These are phyloP conservation scores for Acacia concinna DNA, from an alignment of 331 rosid species.

Conservation along the genomic window DNA sequence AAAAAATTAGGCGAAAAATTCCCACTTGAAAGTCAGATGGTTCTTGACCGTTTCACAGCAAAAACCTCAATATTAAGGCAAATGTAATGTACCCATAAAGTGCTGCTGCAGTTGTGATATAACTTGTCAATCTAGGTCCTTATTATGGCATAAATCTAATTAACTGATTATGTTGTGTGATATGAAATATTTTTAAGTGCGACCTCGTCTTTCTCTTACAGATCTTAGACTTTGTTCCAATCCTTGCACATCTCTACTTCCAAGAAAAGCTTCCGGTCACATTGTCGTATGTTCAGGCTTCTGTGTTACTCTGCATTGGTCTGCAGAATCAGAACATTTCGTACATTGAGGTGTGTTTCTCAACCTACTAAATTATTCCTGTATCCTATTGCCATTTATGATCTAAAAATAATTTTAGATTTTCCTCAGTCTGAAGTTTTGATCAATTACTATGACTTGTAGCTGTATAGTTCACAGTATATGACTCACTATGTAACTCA, in stretches of 20 bases:
- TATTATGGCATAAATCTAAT: background rate
- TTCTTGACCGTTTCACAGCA: slow-evolving; percentile 1
- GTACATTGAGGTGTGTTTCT: slow-evolving; percentile 69
- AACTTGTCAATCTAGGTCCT: background rate
- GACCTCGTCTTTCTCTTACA: slow-evolving; percentile 38
- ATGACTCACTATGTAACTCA: background rate
- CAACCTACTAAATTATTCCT: slow-evolving; percentile 13
- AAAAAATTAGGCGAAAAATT: background rate
- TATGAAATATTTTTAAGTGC: slow-evolving; percentile 1
- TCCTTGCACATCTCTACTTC: slow-evolving; percentile 66
- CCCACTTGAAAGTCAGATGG: background rate
- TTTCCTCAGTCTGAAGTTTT: background rate
- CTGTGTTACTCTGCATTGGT: slow-evolving; percentile 90
- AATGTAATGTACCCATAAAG: background rate
- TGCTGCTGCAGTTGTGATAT: slow-evolving; percentile 6
- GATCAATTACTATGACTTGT: background rate
- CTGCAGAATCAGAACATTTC: slow-evolving; percentile 69
- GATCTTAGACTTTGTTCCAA: slow-evolving; percentile 82
- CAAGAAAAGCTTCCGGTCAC: slow-evolving; percentile 75
- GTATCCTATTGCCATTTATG: slow-evolving; percentile 7
- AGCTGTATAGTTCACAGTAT: slow-evolving; percentile 1
- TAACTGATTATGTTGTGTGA: background rate
- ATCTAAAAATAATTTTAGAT: background rate
- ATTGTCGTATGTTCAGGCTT: slow-evolving; percentile 68
- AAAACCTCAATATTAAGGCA: background rate